Percentiles rank a stretch among this genome's conserved stretches.
Conservation (phyloP, 352 stramenopile genomes). For the Globisporangium viniferum region DNA sequence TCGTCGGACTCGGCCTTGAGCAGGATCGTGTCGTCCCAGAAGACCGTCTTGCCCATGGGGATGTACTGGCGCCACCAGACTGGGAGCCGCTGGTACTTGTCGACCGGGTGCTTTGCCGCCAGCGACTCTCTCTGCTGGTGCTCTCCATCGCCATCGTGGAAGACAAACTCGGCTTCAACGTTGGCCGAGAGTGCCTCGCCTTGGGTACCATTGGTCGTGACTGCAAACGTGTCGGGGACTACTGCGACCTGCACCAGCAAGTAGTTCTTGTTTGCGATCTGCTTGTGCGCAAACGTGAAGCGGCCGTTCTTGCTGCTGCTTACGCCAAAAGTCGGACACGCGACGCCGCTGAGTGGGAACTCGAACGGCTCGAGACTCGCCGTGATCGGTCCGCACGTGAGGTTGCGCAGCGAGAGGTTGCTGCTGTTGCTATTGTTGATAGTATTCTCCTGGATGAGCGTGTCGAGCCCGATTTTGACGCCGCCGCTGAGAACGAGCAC, state of each 20-base stretch:
- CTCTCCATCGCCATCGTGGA: slow-evolving; percentile 27
- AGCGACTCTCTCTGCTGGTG: slow-evolving; percentile 5
- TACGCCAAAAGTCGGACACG: slow-evolving; percentile 46
- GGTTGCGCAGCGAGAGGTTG: slow-evolving; percentile 45
- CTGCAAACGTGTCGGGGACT: slow-evolving; percentile 16
- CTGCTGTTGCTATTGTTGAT: slow-evolving; percentile 13
- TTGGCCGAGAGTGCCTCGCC: slow-evolving; percentile 20
- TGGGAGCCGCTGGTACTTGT: slow-evolving; percentile 40
- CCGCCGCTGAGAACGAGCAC: slow-evolving; percentile 67
- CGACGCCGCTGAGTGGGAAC: slow-evolving; percentile 41
- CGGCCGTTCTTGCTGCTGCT: slow-evolving; percentile 35
- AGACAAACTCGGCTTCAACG: slow-evolving; percentile 47
- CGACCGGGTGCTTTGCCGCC: slow-evolving; percentile 31
- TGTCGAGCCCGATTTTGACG: slow-evolving; percentile 62
- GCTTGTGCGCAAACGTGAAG: slow-evolving; percentile 51
- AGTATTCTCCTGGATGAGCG: slow-evolving; percentile 41
- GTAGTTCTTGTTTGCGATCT: slow-evolving; percentile 60
- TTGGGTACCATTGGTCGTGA: slow-evolving; percentile 1
- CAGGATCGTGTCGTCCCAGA: slow-evolving; percentile 68
- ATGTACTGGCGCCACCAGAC: slow-evolving; percentile 60
- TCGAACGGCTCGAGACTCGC: slow-evolving; percentile 48
- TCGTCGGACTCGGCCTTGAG: slow-evolving; percentile 57
- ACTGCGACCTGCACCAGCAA: slow-evolving; percentile 35
- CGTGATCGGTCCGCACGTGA: slow-evolving; percentile 63
- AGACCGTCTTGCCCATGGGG: slow-evolving; percentile 54